A percentile compares a stretch with the other conserved stretches of the same genome.
Conservation (phyloP, 192 early-diverging fungal species). For the Coemansia sp. region DNA sequence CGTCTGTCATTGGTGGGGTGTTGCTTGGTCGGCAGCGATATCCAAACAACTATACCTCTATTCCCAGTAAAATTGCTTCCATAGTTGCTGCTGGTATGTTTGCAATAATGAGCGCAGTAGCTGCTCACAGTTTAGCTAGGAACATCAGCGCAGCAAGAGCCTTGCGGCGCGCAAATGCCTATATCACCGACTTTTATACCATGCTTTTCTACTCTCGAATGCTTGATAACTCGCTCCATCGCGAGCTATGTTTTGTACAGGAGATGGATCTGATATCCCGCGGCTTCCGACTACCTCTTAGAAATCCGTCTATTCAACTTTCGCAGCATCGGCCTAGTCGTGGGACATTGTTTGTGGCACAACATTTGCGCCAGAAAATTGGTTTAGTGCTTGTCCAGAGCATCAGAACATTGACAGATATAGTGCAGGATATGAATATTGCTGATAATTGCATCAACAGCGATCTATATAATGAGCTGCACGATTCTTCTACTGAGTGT, state of each 20-base stretch:
- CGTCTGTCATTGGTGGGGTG: background rate
- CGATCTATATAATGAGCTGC: background rate
- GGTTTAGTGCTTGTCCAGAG: conserved; percentile 1
- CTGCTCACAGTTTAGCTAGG: background rate
- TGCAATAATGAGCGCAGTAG: background rate
- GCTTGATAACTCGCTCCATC: conserved; percentile 25
- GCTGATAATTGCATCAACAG: background rate
- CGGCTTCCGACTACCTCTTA: conserved; percentile 22
- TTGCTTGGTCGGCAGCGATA: background rate
- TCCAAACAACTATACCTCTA: background rate
- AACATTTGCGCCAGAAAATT: conserved; percentile 18
- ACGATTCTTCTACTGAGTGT: background rate
- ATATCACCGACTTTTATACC: background rate
- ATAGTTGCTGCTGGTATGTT: background rate
- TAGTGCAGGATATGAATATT: background rate
- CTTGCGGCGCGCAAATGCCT: background rate
- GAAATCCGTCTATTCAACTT: conserved; percentile 1
- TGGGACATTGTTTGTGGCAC: conserved; percentile 14
- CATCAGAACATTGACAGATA: background rate
- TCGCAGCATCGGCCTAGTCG: background rate
- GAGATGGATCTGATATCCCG: conserved; percentile 29
- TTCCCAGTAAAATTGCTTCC: background rate
- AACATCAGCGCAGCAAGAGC: background rate
- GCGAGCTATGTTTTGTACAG: conserved; percentile 25
- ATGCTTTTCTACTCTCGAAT: conserved; percentile 10